Evolutionary conservation across 164 flowering plant species (phyloP), one percentile per base, ranked within the genome.

Genomic region (Santalum album): DNA sequence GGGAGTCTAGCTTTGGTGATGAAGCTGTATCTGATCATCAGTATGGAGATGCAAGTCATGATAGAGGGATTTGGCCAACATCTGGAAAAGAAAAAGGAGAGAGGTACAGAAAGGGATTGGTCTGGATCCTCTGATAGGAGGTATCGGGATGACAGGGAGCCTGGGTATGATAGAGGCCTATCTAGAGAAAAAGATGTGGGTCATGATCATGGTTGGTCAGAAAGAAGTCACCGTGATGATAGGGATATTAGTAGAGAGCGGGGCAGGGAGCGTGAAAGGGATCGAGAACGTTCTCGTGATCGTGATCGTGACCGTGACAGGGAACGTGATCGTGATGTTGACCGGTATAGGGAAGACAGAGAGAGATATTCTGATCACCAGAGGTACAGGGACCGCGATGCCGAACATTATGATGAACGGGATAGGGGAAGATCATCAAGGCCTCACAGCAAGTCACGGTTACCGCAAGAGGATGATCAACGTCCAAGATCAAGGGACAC

Each of bases 1-100:
- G 79, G 45, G 98, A 91, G 49, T 82, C 91, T 50, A 84, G 87
- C 62, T 86, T 80, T 72, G 98, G 86, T 26, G 98, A 87, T 63
- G 96, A 91, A 65, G 89, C 84, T 61, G 87, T 75, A 11, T 88
- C 98, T 35, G 96, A 88, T 23, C 85, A 81, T 62, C 84, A 78
- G 57, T 84, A 88, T 78, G 88, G 88, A 26, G 95, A 88, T 49
- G 86, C 34, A 6, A 76, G 74, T 58, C 88, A 82, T 69, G 98
- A 85, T 17, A 87, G 86, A 59, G 82, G 71, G 7, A 77, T 76
- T n/a, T 65, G 82, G 83, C 64, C 70, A 0, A 72, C 64, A 68
- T 27, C 82, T 17, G 26, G 32, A 26, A 80, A 75, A 62, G 97
- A 87, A 51, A n/a, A 90, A 85, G 59, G 97, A 90, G 7, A 82